These are phyloP conservation scores for Climacium dendroides DNA, from an alignment of 225 moss, liverwort and hornwort species.

Conservation along the genomic window DNA sequence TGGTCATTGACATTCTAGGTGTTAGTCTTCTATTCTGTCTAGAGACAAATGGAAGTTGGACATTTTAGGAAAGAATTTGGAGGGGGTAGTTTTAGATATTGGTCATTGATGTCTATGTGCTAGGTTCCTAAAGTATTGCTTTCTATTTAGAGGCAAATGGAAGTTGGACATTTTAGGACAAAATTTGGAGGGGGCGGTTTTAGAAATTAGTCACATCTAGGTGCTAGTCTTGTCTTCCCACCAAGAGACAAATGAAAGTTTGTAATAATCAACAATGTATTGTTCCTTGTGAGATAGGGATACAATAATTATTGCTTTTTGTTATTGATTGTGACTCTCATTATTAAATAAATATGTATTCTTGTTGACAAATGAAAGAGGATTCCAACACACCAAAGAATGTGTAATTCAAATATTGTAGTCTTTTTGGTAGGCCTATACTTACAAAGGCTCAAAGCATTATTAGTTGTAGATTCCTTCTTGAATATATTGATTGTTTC, in stretches of 20 bases:
- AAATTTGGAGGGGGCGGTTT: rapidly evolving
- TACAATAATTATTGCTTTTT: not conserved
- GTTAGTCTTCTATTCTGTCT: no score
- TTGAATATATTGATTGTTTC: not conserved
- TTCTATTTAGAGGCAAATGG: no score
- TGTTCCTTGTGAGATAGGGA: not conserved
- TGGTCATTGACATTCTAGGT: no score
- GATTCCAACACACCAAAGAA: not conserved
- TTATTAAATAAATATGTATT: not conserved
- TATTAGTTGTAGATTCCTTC: not conserved
- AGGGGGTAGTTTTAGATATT: no score
- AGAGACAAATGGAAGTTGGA: no score
- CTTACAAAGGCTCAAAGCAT: not conserved
- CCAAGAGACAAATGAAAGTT: no score
- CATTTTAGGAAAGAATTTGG: no score
- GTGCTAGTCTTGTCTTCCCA: not conserved
- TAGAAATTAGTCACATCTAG: not conserved
- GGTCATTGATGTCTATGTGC: no score
- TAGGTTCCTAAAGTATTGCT: no score
- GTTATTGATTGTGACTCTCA: not conserved
- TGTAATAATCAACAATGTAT: not conserved
- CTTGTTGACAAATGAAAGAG: not conserved
- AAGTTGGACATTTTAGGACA: not conserved
- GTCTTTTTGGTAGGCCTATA: no score
- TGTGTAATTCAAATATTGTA: not conserved